Evolutionary conservation across 179 eudicot genomes (phyloP), one percentile per base, ranked within the genome.

Genomic region (Heliamphora pulchella): DNA sequence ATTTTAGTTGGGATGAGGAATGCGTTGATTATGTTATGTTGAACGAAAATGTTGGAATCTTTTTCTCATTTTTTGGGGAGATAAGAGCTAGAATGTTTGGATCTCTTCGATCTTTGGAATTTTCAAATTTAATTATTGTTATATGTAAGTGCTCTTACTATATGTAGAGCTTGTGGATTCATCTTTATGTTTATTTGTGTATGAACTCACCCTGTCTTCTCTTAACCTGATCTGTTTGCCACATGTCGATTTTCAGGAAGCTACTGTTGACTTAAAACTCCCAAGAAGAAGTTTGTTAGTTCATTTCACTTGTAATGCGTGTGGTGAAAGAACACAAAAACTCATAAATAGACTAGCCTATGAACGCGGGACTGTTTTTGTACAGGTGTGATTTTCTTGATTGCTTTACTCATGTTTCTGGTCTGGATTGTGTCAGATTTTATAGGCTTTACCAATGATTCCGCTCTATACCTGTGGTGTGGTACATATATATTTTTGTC

Each of bases 361-460:
- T 85, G 98, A 96, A 88, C 88, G 89, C 51, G 98, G 99, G 80
- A 91, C 97, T 59, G 98, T 96, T 58, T 96, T 91, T 89, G 90
- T 94, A 55, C 96, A 96, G 97, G 98, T 92, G 91, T 65, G 50
- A 18, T 43, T 63, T 69, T 64, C 47, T 63, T 58, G 20, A 65
- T 61, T 74, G 11, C 44, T 50, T 6, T 39, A 5, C 46, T 20
- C 64, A 20, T 51, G 48, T 10, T 67, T 15, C 66, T 41, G 48
- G 65, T 65, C 9, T 59, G 15, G 72, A 53, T 54, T 43, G 20
- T 31, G 59, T 64, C 55, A 74, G 50, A 22, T 75, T 41, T 75
- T 53, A 43, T 4, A 22, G 31, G 8, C 6, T 46, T 57, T 66
- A 51, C 10, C n/a, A 39, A 31, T 31, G 31, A 31, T 31, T 31